phyloP scores from a whole-genome alignment of 257 asterid species.

The Haberlea rhodopensis region DNA sequence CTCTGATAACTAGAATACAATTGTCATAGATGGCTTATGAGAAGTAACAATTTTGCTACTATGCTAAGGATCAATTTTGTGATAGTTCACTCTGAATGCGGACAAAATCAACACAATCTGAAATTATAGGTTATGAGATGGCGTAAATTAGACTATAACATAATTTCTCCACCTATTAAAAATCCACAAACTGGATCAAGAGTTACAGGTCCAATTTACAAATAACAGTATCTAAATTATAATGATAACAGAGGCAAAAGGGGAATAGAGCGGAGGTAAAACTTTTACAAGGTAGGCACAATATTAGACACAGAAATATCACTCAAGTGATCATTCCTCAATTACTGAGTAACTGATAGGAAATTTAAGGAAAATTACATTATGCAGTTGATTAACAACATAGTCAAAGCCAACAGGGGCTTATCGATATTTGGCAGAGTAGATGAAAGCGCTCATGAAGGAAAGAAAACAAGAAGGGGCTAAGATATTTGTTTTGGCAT shows the following conservation, averaged over 20 bases:
- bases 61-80: background rate
- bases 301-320: no score
- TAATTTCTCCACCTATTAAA: background rate
- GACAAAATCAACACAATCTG: background rate
- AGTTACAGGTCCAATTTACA: background rate
- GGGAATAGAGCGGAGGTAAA: background rate
- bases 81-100: background rate
- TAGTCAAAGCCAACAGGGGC: no score
- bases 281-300: no score
- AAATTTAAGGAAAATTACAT: no score
- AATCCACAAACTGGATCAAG: background rate
- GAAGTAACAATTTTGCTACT: constrained; percentile 1
- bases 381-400: no score
- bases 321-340: no score
- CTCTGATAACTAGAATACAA: background rate
- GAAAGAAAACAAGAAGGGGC: no score
- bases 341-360: no score
- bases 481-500: no score
- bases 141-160: background rate
- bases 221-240: background rate
- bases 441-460: no score
- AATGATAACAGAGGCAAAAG: background rate
- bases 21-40: background rate
- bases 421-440: no score
- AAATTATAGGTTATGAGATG: background rate